Evolutionary conservation across 2,329 filamentous ascomycete species (phyloP), one percentile per base, ranked within the genome.

Genomic region (Amesomyces nigricolor): DNA sequence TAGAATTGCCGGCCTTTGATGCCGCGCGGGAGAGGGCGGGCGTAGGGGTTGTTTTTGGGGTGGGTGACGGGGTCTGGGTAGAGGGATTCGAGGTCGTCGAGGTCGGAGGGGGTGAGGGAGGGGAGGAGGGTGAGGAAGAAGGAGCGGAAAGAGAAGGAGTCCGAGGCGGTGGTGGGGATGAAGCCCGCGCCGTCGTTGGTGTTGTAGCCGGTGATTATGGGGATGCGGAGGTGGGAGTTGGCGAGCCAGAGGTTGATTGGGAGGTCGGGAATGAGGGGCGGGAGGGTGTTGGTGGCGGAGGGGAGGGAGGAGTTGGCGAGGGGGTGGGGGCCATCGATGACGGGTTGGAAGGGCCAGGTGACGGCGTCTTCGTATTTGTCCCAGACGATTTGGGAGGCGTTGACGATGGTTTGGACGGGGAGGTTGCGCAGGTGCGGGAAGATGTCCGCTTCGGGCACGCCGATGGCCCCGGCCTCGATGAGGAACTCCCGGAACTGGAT

Each of bases 191-290:
- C 87, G 67, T 90, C 87, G 63, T 89, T 83, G 39, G 81, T 80
- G 68, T 84, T 85, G 72, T 84, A 89, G 7, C 86, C 86, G 0
- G 85, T 88, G 47, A 90, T 70, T 47, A 89, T 77, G 7, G 83
- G 81, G 7, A 85, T 73, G 59, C 75, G 75, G 61, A 84, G 74
- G 66, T 76, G 80, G 14, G 72, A 67, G 0, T 76, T 73, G 0
- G 75, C 70, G 26, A 73, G 66, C 82, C 82, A 86, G n/a, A 77
- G 75, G n/a, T 75, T 71, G 11, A 86, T 73, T 3, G 86, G 85
- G 10, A 78, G 70, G 26, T 77, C 73, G 2, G 77, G 73, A 51
- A 89, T 81, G 13, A 85, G 67, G 11, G 79, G 76, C 4, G 49
- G 32, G 4, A 26, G 32, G 38, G 42, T 8, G 22, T 38, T 5